These are phyloP conservation scores for Xanthoconium purpureum DNA, from an alignment of 768 basidiomycete genomes.

Conservation along the genomic window DNA sequence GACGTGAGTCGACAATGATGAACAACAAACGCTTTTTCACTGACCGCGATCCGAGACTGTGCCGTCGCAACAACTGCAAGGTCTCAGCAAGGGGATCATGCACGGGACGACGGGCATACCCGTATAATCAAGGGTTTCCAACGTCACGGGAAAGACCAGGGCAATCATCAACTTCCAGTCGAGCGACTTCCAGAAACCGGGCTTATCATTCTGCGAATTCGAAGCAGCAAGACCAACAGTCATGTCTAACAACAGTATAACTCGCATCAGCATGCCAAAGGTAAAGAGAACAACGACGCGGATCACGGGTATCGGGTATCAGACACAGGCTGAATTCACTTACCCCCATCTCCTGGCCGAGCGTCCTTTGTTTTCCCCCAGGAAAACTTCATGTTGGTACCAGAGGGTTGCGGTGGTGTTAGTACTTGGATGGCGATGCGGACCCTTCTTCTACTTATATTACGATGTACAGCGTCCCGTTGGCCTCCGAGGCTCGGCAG, in stretches of 20 bases:
- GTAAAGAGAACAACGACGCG: neutral
- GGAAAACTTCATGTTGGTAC: constrained; percentile 6
- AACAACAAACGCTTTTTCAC: constrained; percentile 3
- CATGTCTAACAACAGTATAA: neutral
- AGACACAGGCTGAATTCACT: neutral
- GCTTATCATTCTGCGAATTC: neutral
- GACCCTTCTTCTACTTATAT: neutral
- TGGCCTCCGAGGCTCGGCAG: neutral
- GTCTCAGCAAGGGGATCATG: neutral
- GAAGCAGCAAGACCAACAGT: neutral
- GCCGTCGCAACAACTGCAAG: constrained; percentile 49
- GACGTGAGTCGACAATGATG: neutral
- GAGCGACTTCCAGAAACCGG: constrained; percentile 26
- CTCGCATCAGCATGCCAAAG: neutral
- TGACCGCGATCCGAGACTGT: constrained; percentile 48
- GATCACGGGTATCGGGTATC: neutral
- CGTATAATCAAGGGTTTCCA: constrained; percentile 38
- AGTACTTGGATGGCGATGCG: neutral
- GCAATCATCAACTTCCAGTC: constrained; percentile 34
- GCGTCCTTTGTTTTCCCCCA: constrained; percentile 3
- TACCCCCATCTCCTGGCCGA: neutral
- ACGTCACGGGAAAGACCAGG: constrained; percentile 40
- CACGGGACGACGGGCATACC: constrained; percentile 3
- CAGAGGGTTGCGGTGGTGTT: neutral
- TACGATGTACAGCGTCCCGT: neutral